These are phyloP conservation scores for Stevia rebaudiana DNA, from an alignment of 140 eudicot genomes.

Conservation along the genomic window DNA sequence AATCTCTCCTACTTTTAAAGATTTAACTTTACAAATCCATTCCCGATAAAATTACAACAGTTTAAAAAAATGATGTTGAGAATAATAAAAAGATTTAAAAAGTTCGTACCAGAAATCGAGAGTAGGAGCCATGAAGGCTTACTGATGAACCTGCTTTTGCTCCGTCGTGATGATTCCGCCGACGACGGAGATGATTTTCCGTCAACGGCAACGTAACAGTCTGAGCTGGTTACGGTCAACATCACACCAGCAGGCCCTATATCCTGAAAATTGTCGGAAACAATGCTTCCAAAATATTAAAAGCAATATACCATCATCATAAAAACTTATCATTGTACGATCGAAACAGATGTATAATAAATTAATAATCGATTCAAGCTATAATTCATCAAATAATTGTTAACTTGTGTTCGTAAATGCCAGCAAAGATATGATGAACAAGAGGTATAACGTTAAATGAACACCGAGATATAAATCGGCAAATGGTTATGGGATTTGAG, in stretches of 20 bases:
- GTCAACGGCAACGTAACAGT: constrained; percentile 11
- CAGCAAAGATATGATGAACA: background rate
- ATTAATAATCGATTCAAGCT: constrained; percentile 2
- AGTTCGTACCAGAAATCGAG: constrained; percentile 56
- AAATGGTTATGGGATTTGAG: constrained; percentile 27
- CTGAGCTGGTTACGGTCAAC: constrained; percentile 18
- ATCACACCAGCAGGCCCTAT: constrained; percentile 29
- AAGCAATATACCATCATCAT: background rate
- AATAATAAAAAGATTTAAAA: background rate
- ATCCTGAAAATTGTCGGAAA: constrained; percentile 23
- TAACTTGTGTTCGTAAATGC: constrained; percentile 11
- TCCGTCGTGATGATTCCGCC: constrained; percentile 22
- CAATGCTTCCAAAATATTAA: constrained; percentile 20
- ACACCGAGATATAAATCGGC: background rate
- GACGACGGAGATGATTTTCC: constrained; percentile 11
- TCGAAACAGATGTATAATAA: constrained; percentile 8
- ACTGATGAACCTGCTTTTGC: constrained; percentile 33
- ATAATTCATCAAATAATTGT: background rate
- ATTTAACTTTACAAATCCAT: constrained; percentile 16
- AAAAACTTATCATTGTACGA: constrained; percentile 12
- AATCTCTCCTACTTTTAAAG: constrained; percentile 14
- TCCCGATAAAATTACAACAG: constrained; percentile 16
- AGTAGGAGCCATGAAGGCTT: constrained; percentile 78
- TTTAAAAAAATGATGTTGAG: background rate
- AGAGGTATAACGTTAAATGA: constrained; percentile 1